Base-by-base conservation (phyloP, 2,329 filamentous ascomycete species). In the Thelonectria discophora region DNA sequence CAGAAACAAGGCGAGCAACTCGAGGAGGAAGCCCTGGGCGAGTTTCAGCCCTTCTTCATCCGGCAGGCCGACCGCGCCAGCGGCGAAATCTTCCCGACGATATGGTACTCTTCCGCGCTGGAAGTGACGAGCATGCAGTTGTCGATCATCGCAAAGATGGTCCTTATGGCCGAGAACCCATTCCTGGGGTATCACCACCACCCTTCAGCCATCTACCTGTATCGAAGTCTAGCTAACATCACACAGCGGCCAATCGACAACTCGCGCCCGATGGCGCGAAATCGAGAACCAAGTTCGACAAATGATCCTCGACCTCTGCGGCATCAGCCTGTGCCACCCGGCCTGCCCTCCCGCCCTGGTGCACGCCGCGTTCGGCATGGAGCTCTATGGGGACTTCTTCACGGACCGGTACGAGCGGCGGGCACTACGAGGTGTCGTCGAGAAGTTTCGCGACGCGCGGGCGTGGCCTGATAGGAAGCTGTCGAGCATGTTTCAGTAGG, bases 391-490 rank as follows among this genome's bases (percentile, higher is more conserved):
- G 1, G 77, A 79, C 52, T 79, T 78, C 48, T 79, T 79, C 60
- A 79, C 77, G 2, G 77, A 79, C 54, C 70, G 68, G 10, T 79
- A 77, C 47, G 77, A 79, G 59, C 69, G 77, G 1, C 67, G 68
- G 18, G 77, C 77, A 1, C 58, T 79, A 68, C 74, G 74, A 15
- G 77, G 71, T 0, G 79, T 79, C 3, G 76, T 78, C 5, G 81
- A 82, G 50, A 81, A 77, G 48, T 83, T 82, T 55, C 76, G 77
- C 6, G 80, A 80, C 49, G 72, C 76, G 13, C 73, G 76, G 24
- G 78, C 77, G 1, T 79, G 77, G 77, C 78, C 77, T 0, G 77
- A 79, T 0, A 70, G 74, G 58, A 74, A 73, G 10, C 56, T 79
- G 34, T 68, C 77, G 13, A 74, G 73, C 12, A 78, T 78, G 75